Evolutionary conservation across 1,284 basidiomycete species (phyloP).

Genomic region (Polyporus tsugae): DNA sequence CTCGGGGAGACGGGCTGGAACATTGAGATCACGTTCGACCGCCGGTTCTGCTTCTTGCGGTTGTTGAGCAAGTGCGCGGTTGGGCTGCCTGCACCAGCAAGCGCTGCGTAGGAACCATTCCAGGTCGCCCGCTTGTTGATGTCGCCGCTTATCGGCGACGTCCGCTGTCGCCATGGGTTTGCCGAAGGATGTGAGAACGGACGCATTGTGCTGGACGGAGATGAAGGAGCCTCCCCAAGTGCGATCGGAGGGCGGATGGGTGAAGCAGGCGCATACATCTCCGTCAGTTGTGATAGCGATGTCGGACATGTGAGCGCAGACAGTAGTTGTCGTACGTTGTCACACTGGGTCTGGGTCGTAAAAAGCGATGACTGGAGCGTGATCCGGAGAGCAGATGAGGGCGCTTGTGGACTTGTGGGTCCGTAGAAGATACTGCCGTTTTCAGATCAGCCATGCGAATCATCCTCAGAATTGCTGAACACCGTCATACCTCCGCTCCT

Average conservation of each 20-base stretch:
- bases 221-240: conserved; percentile 51
- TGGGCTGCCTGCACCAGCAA: conserved; percentile 55
- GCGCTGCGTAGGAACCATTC: conserved; percentile 69
- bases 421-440: conserved; percentile 44
- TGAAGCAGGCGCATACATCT: conserved; percentile 86
- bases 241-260: conserved; percentile 54
- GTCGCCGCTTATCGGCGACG: conserved; percentile 29
- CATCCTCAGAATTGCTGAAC: neutral
- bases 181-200: conserved; percentile 53
- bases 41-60: conserved; percentile 57
- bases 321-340: conserved; percentile 79
- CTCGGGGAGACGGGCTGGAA: conserved; percentile 42
- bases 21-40: conserved; percentile 60
- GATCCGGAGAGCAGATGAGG: conserved; percentile 68
- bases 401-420: conserved; percentile 53
- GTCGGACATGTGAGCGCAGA: conserved; percentile 74
- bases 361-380: conserved; percentile 75
- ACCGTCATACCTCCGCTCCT: conserved; percentile 65
- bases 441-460: conserved; percentile 10
- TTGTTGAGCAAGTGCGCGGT: conserved; percentile 48
- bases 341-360: conserved; percentile 79
- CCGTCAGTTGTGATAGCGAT: conserved; percentile 75
- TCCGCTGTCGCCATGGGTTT: conserved; percentile 34
- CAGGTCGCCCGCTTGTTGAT: conserved; percentile 74
- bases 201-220: conserved; percentile 37